Evolutionary conservation across 1,284 basidiomycete genomes (phyloP).

Genomic region (Fomes fomentarius): DNA sequence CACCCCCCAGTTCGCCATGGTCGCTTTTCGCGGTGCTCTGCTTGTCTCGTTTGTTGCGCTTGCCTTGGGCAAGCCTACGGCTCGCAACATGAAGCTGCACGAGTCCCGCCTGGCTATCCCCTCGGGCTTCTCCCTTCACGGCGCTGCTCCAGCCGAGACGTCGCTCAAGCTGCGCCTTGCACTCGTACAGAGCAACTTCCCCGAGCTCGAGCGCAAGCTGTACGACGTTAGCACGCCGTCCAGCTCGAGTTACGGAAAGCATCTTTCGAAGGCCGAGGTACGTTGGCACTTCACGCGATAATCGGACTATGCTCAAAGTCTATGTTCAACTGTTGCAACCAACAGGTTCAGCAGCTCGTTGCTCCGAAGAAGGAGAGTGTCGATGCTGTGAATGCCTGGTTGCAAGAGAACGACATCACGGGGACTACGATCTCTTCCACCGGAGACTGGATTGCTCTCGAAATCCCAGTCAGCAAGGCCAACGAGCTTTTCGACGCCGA

Average conservation of each 20-base stretch:
- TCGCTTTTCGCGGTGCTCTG: constrained; percentile 23
- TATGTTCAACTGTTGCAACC: too few relatives aligned
- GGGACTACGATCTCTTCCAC: constrained; percentile 35
- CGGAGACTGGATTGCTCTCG: constrained; percentile 46
- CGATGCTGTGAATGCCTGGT: constrained; percentile 40
- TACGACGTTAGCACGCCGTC: constrained; percentile 39
- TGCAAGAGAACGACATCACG: constrained; percentile 39
- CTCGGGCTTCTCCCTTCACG: constrained; percentile 32
- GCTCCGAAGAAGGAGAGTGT: constrained; percentile 39
- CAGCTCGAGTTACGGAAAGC: constrained; percentile 36
- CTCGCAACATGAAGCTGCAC: constrained; percentile 33
- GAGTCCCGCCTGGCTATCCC: constrained; percentile 32
- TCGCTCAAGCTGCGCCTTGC: constrained; percentile 38
- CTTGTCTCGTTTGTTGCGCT: constrained; percentile 30
- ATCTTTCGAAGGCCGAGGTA: constrained; percentile 40
- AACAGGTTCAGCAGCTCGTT: constrained; percentile 43
- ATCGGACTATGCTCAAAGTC: too few relatives aligned
- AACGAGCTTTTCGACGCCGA: constrained; percentile 42
- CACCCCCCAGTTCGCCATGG: constrained; percentile 24
- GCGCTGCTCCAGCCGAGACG: constrained; percentile 31
- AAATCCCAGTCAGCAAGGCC: constrained; percentile 41
- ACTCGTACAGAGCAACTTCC: constrained; percentile 37
- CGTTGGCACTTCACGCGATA: too few relatives aligned
- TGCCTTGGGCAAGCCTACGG: constrained; percentile 30
- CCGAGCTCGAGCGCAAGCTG: constrained; percentile 39